Evolutionary conservation across 495 filamentous ascomycete species (phyloP).

Genomic region (Penicillium robsamsonii): DNA sequence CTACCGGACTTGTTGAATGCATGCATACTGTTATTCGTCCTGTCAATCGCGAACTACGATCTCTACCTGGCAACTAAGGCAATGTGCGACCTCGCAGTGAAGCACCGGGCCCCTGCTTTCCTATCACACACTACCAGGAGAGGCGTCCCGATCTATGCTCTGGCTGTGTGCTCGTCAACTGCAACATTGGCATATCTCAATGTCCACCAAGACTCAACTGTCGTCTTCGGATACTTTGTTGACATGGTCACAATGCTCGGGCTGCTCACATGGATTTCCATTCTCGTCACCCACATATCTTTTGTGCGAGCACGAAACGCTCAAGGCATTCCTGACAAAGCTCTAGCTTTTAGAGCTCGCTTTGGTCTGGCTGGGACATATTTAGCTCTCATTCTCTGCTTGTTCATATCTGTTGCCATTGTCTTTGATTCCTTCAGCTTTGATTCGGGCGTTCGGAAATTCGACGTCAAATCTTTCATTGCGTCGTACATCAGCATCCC

Average conservation of each 20-base stretch:
- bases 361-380: conserved; percentile 67
- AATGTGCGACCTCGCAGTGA: conserved; percentile 68
- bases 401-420: conserved; percentile 70
- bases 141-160: conserved; percentile 70
- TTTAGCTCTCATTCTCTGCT: conserved; percentile 60
- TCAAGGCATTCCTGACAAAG: conserved; percentile 60
- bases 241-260: conserved; percentile 77
- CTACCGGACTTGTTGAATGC: conserved; percentile 59
- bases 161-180: conserved; percentile 57
- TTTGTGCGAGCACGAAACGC: conserved; percentile 69
- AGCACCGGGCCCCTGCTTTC: conserved; percentile 67
- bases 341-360: conserved; percentile 69
- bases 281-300: conserved; percentile 73
- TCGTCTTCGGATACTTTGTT: conserved; percentile 75
- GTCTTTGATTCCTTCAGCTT: conserved; percentile 64
- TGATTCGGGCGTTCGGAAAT: conserved; percentile 36
- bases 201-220: conserved; percentile 56
- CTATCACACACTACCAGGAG: conserved; percentile 63
- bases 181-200: conserved; percentile 72
- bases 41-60: conserved; percentile 67
- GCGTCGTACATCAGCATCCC: conserved; percentile 77
- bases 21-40: conserved; percentile 70
- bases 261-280: conserved; percentile 66
- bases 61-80: conserved; percentile 68
- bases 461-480: conserved; percentile 65